Percentiles rank a stretch among this genome's conserved stretches.
These are phyloP conservation scores for Suillus lakei DNA, from an alignment of 768 basidiomycete species.

Conservation along the genomic window DNA sequence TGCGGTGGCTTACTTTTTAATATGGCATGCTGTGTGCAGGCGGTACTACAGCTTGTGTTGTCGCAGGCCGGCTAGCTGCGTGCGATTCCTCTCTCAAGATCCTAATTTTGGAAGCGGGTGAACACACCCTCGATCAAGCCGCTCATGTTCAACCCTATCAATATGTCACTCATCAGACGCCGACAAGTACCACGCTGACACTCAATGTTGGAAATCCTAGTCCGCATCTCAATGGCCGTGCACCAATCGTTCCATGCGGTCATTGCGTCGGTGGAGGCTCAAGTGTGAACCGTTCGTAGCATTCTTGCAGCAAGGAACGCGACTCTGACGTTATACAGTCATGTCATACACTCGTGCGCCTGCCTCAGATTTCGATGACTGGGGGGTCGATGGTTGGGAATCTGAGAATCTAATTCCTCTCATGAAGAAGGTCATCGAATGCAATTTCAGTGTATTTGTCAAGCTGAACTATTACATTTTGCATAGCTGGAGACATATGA, in stretches of 20 bases:
- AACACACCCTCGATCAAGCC: slow-evolving; percentile 24
- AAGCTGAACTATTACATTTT: neutral
- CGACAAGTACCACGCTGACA: slow-evolving; percentile 21
- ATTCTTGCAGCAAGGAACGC: slow-evolving; percentile 7
- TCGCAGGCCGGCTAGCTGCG: slow-evolving; percentile 33
- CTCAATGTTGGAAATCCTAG: slow-evolving; percentile 20
- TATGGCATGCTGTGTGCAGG: slow-evolving; percentile 21
- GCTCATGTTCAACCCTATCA: slow-evolving; percentile 28
- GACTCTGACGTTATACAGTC: slow-evolving; percentile 23
- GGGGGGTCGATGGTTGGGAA: slow-evolving; percentile 31
- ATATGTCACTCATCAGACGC: slow-evolving; percentile 21
- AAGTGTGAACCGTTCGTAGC: slow-evolving; percentile 53
- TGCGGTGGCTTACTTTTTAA: neutral
- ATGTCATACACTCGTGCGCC: slow-evolving; percentile 62
- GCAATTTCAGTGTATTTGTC: too few relatives aligned
- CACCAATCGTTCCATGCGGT: slow-evolving; percentile 23
- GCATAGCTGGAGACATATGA: slow-evolving; percentile 26
- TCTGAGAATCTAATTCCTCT: slow-evolving; percentile 30
- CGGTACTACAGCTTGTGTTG: too few relatives aligned
- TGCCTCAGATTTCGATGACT: slow-evolving; percentile 56
- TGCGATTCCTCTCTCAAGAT: slow-evolving; percentile 30
- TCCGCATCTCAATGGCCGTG: slow-evolving; percentile 17
- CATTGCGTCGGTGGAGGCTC: slow-evolving; percentile 38
- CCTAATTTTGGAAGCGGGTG: slow-evolving; percentile 33
- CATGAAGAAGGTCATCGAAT: slow-evolving; percentile 23